phyloP scores from a whole-genome alignment of 306 rosid species.

The Cajanus cajan region DNA sequence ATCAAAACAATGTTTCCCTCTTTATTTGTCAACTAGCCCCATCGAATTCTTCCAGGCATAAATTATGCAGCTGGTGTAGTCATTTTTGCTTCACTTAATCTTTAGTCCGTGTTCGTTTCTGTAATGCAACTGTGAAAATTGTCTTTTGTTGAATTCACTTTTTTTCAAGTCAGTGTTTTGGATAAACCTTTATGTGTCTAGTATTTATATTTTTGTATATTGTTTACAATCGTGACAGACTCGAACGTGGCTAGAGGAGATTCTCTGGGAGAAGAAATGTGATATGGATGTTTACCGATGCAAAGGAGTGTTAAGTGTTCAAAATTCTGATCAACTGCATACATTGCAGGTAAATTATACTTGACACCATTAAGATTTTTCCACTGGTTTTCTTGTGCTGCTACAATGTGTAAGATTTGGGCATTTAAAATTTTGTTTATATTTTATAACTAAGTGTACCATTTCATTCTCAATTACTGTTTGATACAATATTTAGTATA shows the following conservation, averaged over 20 bases:
- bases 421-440: background rate
- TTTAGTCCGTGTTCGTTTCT: background rate
- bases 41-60: background rate
- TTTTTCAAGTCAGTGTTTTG: background rate
- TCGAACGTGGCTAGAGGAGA: conserved; percentile 87
- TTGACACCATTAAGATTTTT: background rate
- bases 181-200: conserved; percentile 1
- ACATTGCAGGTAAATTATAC: conserved; percentile 71
- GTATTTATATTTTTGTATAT: background rate
- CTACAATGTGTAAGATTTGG: background rate
- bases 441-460: background rate
- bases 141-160: background rate
- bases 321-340: conserved; percentile 74
- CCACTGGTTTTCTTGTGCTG: background rate
- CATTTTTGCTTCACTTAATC: background rate
- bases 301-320: conserved; percentile 70
- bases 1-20: background rate
- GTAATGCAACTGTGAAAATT: background rate
- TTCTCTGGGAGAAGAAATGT: conserved; percentile 94
- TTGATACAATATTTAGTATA: background rate
- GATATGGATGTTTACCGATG: conserved; percentile 94
- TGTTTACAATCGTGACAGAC: conserved; percentile 46
- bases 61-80: background rate
- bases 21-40: background rate
- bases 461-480: background rate